phyloP scores from a whole-genome alignment of 164 flowering plant genomes.

The Piper longum region DNA sequence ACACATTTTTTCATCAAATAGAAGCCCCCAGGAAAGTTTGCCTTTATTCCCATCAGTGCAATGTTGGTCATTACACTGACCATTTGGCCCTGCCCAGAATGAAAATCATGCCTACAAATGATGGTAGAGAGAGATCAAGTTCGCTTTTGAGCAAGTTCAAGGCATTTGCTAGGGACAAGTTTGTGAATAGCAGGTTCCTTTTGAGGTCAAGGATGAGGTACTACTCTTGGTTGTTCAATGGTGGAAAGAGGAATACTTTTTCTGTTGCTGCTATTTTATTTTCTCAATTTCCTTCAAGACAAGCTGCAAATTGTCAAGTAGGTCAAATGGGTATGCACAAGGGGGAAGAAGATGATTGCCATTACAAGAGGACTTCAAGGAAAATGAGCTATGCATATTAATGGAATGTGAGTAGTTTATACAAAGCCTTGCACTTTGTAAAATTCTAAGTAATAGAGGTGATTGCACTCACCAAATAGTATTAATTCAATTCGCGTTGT shows the following conservation, averaged over 20 bases:
- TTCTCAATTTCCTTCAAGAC: conserved; percentile 17
- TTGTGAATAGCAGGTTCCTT: conserved; percentile 5
- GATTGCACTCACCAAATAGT: too few species aligned
- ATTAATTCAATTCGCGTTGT: too few species aligned
- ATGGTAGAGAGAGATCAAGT: background rate
- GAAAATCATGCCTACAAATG: background rate
- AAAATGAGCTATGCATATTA: background rate
- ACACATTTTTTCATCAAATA: conserved; percentile 60
- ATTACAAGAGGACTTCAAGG: background rate
- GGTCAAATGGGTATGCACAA: background rate
- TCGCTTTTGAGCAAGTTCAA: conserved; percentile 14
- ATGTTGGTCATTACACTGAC: background rate
- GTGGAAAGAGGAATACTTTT: conserved; percentile 8
- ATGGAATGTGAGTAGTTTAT: background rate
- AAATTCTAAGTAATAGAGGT: too few species aligned
- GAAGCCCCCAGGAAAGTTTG: conserved; percentile 53
- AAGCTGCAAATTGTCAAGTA: conserved; percentile 4
- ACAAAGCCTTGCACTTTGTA: background rate
- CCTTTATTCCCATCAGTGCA: conserved; percentile 38
- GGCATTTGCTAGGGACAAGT: conserved; percentile 13
- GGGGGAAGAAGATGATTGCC: background rate
- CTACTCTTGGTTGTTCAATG: conserved; percentile 4
- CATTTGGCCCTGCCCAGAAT: conserved; percentile 9
- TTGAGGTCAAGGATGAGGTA: conserved; percentile 8
- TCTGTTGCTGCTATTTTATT: conserved; percentile 18